Base-by-base conservation (phyloP, 2,329 filamentous ascomycete species). In the Penicillium sclerotigenum region DNA sequence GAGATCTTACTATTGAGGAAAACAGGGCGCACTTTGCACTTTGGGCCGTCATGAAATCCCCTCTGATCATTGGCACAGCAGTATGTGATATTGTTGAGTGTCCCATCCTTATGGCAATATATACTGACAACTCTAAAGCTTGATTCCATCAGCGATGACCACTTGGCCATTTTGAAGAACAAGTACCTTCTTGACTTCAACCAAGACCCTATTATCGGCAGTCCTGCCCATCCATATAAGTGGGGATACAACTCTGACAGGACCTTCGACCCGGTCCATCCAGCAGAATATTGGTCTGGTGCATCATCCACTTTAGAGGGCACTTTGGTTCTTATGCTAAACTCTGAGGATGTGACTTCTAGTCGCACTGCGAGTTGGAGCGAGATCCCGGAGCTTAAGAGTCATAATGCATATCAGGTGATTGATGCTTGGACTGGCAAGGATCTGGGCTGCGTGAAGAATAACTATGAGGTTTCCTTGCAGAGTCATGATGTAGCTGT, bases 1-100 rank as follows among this genome's bases (percentile, higher is more conserved):
- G 75, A 0, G 68, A 77, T 22, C 66, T 82, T 42, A 80, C 76
- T 0, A 36, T 69, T 0, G 73, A 71, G 1, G 79, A 83, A 69
- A 75, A 75, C 31, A 70, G 79, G 18, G 76, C 77, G 2, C 80
- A 83, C 60, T 82, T 82, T 61, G 77, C 77, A 4, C 64, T 82
- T 5, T 83, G 81, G 81, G 78, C 77, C 0, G 73, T 73, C 1
- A 75, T 82, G 70, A 82, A 81, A 64, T 75, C 73, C 5, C 80
- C 80, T 0, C 61, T 83, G 20, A 73, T 83, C 26, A 80, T 83
- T 46, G 79, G 80, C 13, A 72, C 71, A 14, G 56, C 65, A 5
- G 71, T 74, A 66, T n/a, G 55, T 59, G 18, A 22, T 28, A 11
- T 18, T 9, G n/a, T 37, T 9, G 10, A 14, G 50, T 24, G n/a